Percentiles rank a stretch among this genome's conserved stretches.
These are phyloP conservation scores for Kazachstania bromeliacearum DNA, from an alignment of 805 yeast species.

Conservation along the genomic window DNA sequence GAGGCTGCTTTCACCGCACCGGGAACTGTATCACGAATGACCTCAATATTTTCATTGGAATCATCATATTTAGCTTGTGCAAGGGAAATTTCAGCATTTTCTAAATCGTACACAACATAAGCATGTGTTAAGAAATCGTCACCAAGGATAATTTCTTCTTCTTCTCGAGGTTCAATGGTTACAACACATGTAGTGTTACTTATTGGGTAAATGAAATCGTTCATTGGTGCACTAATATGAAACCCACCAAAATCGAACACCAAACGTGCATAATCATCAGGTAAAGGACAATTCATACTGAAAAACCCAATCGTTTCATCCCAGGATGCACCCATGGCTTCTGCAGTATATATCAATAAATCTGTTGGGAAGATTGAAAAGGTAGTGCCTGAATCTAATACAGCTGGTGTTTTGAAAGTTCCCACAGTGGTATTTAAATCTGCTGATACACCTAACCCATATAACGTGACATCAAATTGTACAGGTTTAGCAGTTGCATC, in stretches of 20 bases:
- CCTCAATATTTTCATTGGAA: conserved; percentile 34
- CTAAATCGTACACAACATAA: conserved; percentile 52
- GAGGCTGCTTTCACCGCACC: conserved; percentile 39
- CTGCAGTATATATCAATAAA: conserved; percentile 25
- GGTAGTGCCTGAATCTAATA: conserved; percentile 49
- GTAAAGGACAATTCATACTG: conserved; percentile 34
- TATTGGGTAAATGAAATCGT: conserved; percentile 24
- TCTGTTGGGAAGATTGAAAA: conserved; percentile 37
- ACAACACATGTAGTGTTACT: conserved; percentile 33
- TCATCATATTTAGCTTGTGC: conserved; percentile 36
- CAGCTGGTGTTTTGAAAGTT: conserved; percentile 26
- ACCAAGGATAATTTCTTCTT: conserved; percentile 37
- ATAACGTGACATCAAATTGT: conserved; percentile 17
- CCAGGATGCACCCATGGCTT: conserved; percentile 36
- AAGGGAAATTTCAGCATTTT: conserved; percentile 35
- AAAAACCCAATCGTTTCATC: conserved; percentile 36
- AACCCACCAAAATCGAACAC: conserved; percentile 55
- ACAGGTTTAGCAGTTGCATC: conserved; percentile 9
- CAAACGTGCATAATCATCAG: conserved; percentile 27
- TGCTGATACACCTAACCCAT: conserved; percentile 24
- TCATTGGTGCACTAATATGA: conserved; percentile 43
- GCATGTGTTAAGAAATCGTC: conserved; percentile 48
- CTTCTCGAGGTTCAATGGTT: conserved; percentile 30
- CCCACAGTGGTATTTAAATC: conserved; percentile 14
- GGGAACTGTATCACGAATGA: conserved; percentile 37